These are phyloP conservation scores for Aspergillus biplanus DNA, from an alignment of 495 filamentous ascomycete genomes.

Conservation along the genomic window DNA sequence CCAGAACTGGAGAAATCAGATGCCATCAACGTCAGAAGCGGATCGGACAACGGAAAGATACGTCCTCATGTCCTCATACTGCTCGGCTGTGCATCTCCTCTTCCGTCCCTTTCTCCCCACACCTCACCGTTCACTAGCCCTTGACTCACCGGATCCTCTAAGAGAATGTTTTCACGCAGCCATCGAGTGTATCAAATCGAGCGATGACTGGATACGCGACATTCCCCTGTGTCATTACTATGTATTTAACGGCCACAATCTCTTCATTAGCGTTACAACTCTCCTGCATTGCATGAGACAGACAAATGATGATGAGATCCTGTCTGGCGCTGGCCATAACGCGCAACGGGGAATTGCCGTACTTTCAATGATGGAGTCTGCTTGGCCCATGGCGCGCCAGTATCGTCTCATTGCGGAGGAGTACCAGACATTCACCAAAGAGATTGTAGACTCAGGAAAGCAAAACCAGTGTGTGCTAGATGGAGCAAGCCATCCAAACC, in stretches of 20 bases:
- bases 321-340: background rate
- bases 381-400: conserved; percentile 4
- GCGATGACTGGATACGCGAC: background rate
- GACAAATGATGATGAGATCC: background rate
- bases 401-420: background rate
- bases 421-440: background rate
- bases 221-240: conserved; percentile 6
- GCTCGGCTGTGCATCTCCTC: conserved; percentile 4
- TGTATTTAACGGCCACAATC: conserved; percentile 1
- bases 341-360: conserved; percentile 1
- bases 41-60: conserved; percentile 4
- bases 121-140: background rate
- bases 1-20: conserved; percentile 4
- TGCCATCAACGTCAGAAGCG: background rate
- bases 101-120: conserved; percentile 1
- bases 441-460: background rate
- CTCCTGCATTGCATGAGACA: conserved; percentile 9
- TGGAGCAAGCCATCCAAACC: background rate
- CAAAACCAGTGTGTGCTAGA: background rate
- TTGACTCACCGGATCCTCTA: background rate
- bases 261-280: background rate
- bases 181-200: conserved; percentile 5
- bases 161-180: background rate
- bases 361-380: background rate
- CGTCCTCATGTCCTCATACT: conserved; percentile 1